Evolutionary conservation across 2,329 filamentous ascomycete species (phyloP).

Genomic region (Colletotrichum sp.): DNA sequence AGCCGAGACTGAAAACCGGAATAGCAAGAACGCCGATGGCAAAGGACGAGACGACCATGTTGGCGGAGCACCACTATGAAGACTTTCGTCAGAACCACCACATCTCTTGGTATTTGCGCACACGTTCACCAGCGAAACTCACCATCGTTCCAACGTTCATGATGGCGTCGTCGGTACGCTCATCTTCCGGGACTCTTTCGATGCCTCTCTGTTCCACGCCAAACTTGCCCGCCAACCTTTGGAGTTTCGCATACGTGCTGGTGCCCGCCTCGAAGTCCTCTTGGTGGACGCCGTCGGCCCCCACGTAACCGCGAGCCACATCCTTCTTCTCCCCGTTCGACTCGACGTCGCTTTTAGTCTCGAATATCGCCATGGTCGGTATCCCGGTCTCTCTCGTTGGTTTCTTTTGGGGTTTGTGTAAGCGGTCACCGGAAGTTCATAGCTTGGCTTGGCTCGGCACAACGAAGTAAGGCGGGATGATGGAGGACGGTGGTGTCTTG

Average conservation of each 20-base stretch:
- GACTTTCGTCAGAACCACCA: not conserved
- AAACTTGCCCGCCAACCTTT: slow-evolving; percentile 67
- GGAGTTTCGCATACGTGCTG: slow-evolving; percentile 41
- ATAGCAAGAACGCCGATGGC: slow-evolving; percentile 75
- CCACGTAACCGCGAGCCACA: slow-evolving; percentile 1
- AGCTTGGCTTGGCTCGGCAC: not conserved
- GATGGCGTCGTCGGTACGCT: slow-evolving; percentile 69
- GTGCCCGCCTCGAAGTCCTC: slow-evolving; percentile 12
- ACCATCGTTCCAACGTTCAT: slow-evolving; percentile 76
- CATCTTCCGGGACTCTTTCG: slow-evolving; percentile 73
- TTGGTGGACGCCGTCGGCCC: not conserved
- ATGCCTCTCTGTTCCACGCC: slow-evolving; percentile 78
- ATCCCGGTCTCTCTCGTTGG: not conserved
- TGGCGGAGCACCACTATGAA: slow-evolving; percentile 70
- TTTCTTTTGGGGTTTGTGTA: not conserved
- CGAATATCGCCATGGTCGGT: slow-evolving; percentile 6
- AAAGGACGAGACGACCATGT: slow-evolving; percentile 79
- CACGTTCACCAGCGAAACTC: slow-evolving; percentile 33
- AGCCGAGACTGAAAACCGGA: slow-evolving; percentile 73
- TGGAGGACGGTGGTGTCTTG: not conserved
- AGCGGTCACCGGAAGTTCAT: slow-evolving; percentile 4
- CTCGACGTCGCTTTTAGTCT: slow-evolving; percentile 17
- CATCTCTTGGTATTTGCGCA: not conserved
- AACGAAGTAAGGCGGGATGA: not conserved
- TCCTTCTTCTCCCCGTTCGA: slow-evolving; percentile 15